Evolutionary conservation across 2,329 filamentous ascomycete species (phyloP), one percentile per base, ranked within the genome.

Genomic region (Fusarium cyanostomum): DNA sequence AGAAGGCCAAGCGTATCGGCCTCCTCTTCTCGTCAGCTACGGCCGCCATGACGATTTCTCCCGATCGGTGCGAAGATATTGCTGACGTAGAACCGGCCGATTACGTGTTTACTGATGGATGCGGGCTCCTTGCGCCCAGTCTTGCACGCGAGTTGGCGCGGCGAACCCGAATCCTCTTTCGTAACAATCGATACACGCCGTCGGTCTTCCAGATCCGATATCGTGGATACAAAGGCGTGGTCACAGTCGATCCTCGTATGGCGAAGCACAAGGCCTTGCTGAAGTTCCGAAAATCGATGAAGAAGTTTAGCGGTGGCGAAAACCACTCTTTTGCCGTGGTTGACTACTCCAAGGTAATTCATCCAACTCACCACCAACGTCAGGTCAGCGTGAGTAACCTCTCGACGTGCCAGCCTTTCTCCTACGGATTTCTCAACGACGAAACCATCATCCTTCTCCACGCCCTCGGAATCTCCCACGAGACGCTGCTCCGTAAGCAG

Each of bases 211-310:
- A 56, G 0, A 52, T 56, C 6, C 31, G 53, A 7, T 56, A 56
- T 11, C 50, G 53, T 0, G 53, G 49, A 2, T 55, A 55, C 0
- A 46, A 56, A 2, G 53, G 53, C 0, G 53, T 56, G 0, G 53
- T 56, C 1, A 56, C 53, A 2, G 31, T 55, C 6, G 50, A 56
- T 5, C 27, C 38, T 2, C 50, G 50, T 7, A 56, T 56, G 53
- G 18, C 11, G n/a, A 46, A 39, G 1, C 8, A 56, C 1, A 55
- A 55, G 0, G 21, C 31, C 0, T 7, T 21, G 0, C 7, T 56
- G 1, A 56, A 55, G 13, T 1, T 56, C 9, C 50, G 53, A 3
- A 55, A 56, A 3, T 56, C 50, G 5, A 56, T 56, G 53, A 56
- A 56, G 6, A 56, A 56, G 15, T 56, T 56, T 2, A 55, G 7